phyloP scores from a whole-genome alignment of 2,329 filamentous ascomycete genomes.

The Metarhizium rileyi region DNA sequence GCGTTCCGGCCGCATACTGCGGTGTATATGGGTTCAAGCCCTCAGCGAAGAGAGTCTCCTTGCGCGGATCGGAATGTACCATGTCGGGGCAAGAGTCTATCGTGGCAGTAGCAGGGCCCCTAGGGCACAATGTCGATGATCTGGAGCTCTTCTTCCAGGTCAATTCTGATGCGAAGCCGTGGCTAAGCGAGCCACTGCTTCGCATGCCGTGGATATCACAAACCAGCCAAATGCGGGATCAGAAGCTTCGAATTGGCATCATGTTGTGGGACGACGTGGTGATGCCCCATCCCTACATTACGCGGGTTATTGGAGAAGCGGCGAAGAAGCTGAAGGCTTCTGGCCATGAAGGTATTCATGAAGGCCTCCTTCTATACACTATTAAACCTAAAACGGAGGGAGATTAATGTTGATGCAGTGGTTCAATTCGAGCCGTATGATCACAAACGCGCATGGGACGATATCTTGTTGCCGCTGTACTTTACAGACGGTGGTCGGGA shows the following conservation, averaged over 20 bases:
- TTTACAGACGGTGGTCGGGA: conserved; percentile 52
- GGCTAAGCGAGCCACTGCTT: conserved; percentile 23
- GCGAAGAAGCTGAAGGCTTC: conserved; percentile 35
- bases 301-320: conserved; percentile 44
- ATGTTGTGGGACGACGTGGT: conserved; percentile 46
- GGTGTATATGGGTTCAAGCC: conserved; percentile 28
- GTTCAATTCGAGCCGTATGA: conserved; percentile 7
- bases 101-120: conserved; percentile 21
- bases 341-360: conserved; percentile 38
- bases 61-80: conserved; percentile 14
- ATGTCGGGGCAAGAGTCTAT: conserved; percentile 28
- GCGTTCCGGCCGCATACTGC: conserved; percentile 26
- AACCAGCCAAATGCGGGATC: background rate
- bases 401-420: conserved; percentile 29
- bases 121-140: conserved; percentile 24
- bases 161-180: conserved; percentile 20
- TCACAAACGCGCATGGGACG: conserved; percentile 11
- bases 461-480: conserved; percentile 37
- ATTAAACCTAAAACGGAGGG: background rate
- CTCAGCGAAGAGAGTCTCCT: conserved; percentile 20
- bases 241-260: conserved; percentile 22
- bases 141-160: conserved; percentile 27
- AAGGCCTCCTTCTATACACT: background rate
- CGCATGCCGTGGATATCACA: conserved; percentile 13
- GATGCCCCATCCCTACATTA: conserved; percentile 48